phyloP scores from a whole-genome alignment of 2,329 filamentous ascomycete species.

The Trichoderma koningii region DNA sequence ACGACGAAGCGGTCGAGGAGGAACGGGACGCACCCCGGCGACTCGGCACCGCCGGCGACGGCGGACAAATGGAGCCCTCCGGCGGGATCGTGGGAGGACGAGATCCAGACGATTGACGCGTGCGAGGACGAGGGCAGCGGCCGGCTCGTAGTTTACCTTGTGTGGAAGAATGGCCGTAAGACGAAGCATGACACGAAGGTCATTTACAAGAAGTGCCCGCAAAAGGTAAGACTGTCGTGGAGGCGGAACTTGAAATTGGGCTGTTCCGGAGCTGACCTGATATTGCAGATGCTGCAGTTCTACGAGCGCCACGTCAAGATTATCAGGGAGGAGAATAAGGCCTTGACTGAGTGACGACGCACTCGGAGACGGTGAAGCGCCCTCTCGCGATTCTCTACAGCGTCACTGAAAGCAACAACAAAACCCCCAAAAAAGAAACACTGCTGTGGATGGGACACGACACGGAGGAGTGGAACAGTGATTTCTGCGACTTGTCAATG shows the following conservation, averaged over 20 bases:
- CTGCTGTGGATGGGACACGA: background rate
- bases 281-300: constrained; percentile 57
- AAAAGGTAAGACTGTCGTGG: constrained; percentile 58
- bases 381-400: background rate
- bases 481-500: background rate
- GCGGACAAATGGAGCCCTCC: constrained; percentile 65
- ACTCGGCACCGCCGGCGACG: constrained; percentile 51
- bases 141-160: constrained; percentile 66
- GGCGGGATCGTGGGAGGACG: constrained; percentile 74
- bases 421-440: too few species aligned
- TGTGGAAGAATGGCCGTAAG: constrained; percentile 73
- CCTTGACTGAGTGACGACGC: constrained; percentile 27
- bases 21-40: constrained; percentile 53
- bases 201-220: constrained; percentile 75
- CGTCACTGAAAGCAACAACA: background rate
- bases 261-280: background rate
- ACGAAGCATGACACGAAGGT: constrained; percentile 70
- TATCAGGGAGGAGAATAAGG: constrained; percentile 44
- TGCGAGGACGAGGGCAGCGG: constrained; percentile 65
- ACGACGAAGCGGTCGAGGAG: constrained; percentile 50
- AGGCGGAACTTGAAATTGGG: background rate
- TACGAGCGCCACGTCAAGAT: constrained; percentile 62
- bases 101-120: constrained; percentile 70
- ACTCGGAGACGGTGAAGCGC: background rate
- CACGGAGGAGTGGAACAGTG: background rate